phyloP scores from a whole-genome alignment of 208 protist species.

The Polymyxa betae region DNA sequence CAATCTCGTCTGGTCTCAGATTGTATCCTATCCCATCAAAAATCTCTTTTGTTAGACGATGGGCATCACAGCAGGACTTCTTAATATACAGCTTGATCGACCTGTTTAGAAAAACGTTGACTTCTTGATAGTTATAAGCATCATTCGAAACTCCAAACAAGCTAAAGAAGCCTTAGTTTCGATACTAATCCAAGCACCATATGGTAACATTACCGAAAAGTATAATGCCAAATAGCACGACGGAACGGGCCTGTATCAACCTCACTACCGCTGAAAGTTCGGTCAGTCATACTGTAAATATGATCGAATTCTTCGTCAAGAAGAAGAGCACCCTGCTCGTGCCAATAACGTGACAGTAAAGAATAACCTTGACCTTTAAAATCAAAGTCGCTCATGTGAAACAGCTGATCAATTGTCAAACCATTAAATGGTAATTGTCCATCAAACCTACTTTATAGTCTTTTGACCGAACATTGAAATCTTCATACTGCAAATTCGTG shows the following conservation, averaged over 20 bases:
- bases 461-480: not conserved
- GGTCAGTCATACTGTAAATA: conserved; percentile 52
- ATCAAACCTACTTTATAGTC: not conserved
- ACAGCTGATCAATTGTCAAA: conserved; percentile 26
- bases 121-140: conserved; percentile 46
- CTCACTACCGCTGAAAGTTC: not conserved
- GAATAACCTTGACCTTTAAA: conserved; percentile 33
- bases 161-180: not conserved
- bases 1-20: conserved; percentile 54
- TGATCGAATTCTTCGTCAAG: conserved; percentile 55
- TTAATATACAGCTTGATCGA: conserved; percentile 50
- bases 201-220: conserved; percentile 43
- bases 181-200: not conserved
- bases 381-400: conserved; percentile 39
- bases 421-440: not conserved
- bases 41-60: conserved; percentile 7
- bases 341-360: conserved; percentile 11
- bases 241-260: conserved; percentile 55
- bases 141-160: conserved; percentile 30
- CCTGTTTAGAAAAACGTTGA: conserved; percentile 55
- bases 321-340: not conserved
- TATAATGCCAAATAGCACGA: conserved; percentile 56
- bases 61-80: conserved; percentile 48
- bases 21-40: conserved; percentile 46
- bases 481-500: conserved; percentile 6